Evolutionary conservation across 2,329 filamentous ascomycete genomes (phyloP).

Genomic region (Harringtonia aguacate): DNA sequence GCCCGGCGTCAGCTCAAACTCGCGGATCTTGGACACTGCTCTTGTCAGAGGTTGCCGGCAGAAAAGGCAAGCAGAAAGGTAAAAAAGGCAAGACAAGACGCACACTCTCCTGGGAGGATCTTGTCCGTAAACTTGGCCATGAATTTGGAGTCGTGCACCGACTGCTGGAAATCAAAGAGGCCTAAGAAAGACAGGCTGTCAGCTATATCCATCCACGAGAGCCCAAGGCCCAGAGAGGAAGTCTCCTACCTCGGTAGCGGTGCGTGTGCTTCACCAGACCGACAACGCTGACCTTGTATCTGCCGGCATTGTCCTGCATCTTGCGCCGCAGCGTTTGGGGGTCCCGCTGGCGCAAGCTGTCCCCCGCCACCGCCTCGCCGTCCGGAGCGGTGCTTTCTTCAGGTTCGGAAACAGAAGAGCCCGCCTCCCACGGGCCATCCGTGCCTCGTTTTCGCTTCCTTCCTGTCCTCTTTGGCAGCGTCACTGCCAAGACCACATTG

Average conservation of each 20-base stretch:
- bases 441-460: conserved; percentile 77
- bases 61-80: conserved; percentile 10
- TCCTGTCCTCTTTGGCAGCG: conserved; percentile 76
- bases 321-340: conserved; percentile 47
- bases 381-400: no score
- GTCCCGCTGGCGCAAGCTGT: conserved; percentile 27
- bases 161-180: conserved; percentile 79
- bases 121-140: conserved; percentile 60
- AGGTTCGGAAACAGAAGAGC: background rate
- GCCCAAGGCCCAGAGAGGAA: background rate
- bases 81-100: conserved; percentile 4
- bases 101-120: conserved; percentile 62
- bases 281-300: conserved; percentile 58
- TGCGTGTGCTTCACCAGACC: conserved; percentile 71
- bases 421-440: conserved; percentile 49
- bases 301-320: conserved; percentile 58
- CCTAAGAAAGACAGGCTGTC: conserved; percentile 23
- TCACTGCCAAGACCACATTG: conserved; percentile 79
- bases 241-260: conserved; percentile 58
- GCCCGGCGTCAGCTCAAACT: conserved; percentile 57
- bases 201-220: background rate
- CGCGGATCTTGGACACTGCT: conserved; percentile 38
- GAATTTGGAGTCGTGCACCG: conserved; percentile 57
- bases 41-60: background rate
- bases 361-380: background rate